A percentile compares a stretch with the other conserved stretches of the same genome.
Conservation (phyloP, 495 filamentous ascomycete genomes). For the Elasticomyces elasticus region DNA sequence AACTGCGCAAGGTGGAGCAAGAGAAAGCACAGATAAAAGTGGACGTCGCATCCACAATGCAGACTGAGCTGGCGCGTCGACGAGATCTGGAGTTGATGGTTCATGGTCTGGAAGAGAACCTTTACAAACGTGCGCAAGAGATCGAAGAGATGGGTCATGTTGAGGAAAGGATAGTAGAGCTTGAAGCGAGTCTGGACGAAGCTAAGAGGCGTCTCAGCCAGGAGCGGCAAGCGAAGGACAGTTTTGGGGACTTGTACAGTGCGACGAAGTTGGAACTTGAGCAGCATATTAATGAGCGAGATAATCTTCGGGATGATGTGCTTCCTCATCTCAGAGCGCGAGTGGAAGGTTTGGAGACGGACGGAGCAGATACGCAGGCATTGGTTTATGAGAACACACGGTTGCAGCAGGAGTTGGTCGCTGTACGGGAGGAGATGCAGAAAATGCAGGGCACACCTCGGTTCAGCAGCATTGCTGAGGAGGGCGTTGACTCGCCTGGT, state of each 20-base stretch:
- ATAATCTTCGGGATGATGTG: slow-evolving; percentile 81
- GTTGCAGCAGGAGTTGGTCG: slow-evolving; percentile 70
- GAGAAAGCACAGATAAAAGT: slow-evolving; percentile 81
- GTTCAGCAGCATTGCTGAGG: slow-evolving; percentile 58
- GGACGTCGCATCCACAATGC: slow-evolving; percentile 68
- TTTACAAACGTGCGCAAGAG: slow-evolving; percentile 46
- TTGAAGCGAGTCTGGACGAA: slow-evolving; percentile 72
- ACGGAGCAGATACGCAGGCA: slow-evolving; percentile 55
- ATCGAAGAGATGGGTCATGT: slow-evolving; percentile 37
- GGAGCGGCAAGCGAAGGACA: slow-evolving; percentile 81
- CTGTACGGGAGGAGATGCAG: slow-evolving; percentile 56
- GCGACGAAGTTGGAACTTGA: slow-evolving; percentile 76
- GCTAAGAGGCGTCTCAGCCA: slow-evolving; percentile 69
- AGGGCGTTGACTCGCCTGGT: slow-evolving; percentile 34
- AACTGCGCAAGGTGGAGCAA: slow-evolving; percentile 77
- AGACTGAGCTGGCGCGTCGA: slow-evolving; percentile 69
- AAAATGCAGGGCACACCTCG: slow-evolving; percentile 29
- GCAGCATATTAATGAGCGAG: slow-evolving; percentile 74
- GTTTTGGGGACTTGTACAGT: slow-evolving; percentile 80
- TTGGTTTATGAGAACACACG: slow-evolving; percentile 64
- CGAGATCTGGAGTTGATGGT: slow-evolving; percentile 72
- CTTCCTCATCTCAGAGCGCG: slow-evolving; percentile 61
- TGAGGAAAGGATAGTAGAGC: slow-evolving; percentile 53
- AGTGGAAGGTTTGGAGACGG: slow-evolving; percentile 66
- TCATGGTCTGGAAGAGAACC: slow-evolving; percentile 64